These are phyloP conservation scores for Colletotrichum nymphaeae DNA, from an alignment of 2,329 filamentous ascomycete species.

Conservation along the genomic window DNA sequence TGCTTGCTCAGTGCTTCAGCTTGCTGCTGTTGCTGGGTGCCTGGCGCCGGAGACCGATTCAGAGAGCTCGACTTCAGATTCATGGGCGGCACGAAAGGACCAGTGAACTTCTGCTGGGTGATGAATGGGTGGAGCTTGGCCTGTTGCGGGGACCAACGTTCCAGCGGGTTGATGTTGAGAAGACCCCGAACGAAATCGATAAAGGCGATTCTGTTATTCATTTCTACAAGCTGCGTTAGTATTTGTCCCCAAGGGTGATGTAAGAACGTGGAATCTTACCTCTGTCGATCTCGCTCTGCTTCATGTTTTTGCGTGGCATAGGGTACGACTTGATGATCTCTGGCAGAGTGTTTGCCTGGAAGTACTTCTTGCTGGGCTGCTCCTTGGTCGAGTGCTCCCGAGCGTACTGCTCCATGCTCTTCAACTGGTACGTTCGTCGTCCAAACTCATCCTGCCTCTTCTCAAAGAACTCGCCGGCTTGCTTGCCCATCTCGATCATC, in stretches of 20 bases:
- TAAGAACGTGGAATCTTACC: conserved; percentile 63
- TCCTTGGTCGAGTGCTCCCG: conserved; percentile 96
- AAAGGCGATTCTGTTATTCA: conserved; percentile 97
- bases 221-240: conserved; percentile 71
- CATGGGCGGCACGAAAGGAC: conserved; percentile 96
- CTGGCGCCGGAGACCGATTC: conserved; percentile 89
- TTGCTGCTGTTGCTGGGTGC: conserved; percentile 95
- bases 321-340: conserved; percentile 98
- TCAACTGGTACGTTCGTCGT: conserved; percentile 88
- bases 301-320: conserved; percentile 99
- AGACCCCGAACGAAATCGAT: conserved; percentile 97
- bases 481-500: conserved; percentile 99
- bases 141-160: conserved; percentile 97
- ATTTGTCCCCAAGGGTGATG: not conserved
- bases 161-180: conserved; percentile 93
- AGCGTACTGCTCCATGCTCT: conserved; percentile 98
- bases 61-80: conserved; percentile 89
- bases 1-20: conserved; percentile 95
- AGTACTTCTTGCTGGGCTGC: conserved; percentile 99
- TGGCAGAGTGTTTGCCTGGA: conserved; percentile 90
- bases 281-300: conserved; percentile 94
- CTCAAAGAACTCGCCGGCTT: conserved; percentile 97
- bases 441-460: conserved; percentile 93
- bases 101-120: conserved; percentile 96
- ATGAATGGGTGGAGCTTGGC: conserved; percentile 98